Percentiles rank a stretch among this genome's conserved stretches.
phyloP scores from a whole-genome alignment of 225 moss, liverwort and hornwort genomes.

The Ulota crispa region DNA sequence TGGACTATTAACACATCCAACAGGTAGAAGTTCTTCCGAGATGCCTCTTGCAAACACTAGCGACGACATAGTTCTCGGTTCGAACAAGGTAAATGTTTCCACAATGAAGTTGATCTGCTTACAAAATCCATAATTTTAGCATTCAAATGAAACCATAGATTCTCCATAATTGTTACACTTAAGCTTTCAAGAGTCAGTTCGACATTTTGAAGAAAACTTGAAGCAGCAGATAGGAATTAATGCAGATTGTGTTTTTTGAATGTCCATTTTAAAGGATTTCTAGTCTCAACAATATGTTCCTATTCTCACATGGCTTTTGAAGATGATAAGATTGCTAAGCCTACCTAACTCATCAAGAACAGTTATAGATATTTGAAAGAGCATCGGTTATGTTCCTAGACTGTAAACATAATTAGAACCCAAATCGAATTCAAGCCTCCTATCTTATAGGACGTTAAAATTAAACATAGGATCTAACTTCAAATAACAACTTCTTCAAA shows the following conservation, averaged over 20 bases:
- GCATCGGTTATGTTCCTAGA: no score
- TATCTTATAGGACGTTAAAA: no score
- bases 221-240: neutral
- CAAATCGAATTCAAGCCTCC: no score
- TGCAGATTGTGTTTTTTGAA: neutral
- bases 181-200: neutral
- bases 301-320: neutral
- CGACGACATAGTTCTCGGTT: neutral
- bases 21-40: constrained; percentile 55
- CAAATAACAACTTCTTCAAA: no score
- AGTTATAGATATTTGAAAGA: no score
- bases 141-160: neutral
- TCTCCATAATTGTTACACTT: neutral
- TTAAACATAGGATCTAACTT: no score
- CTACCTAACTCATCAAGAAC: no score
- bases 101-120: neutral
- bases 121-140: neutral
- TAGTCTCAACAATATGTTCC: neutral
- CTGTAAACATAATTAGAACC: no score
- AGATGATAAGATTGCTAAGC: neutral
- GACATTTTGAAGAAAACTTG: neutral
- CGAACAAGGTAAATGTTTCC: neutral
- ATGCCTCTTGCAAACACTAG: constrained; percentile 56
- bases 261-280: neutral
- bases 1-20: constrained; percentile 25